A percentile compares a stretch with the other conserved stretches of the same genome.
Conservation (phyloP, 108 stramenopile species). For the Skeletonema marinoi region DNA sequence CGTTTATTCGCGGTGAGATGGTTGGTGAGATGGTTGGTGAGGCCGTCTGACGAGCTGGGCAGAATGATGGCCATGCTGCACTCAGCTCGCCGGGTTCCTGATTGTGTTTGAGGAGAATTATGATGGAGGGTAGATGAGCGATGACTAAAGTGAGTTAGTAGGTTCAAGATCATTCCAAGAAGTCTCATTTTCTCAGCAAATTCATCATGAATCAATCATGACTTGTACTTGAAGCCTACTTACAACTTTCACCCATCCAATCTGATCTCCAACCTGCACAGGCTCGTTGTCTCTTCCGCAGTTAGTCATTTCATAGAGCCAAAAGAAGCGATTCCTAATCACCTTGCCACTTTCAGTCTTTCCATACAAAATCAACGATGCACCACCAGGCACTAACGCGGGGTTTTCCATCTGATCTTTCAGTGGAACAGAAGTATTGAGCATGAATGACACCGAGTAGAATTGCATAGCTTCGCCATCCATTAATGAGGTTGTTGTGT, state of each 20-base stretch:
- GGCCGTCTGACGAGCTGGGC: not conserved
- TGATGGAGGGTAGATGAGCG: not conserved
- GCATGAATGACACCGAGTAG: conserved; percentile 17
- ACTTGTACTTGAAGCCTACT: not conserved
- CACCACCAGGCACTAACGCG: conserved; percentile 26
- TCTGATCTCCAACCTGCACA: conserved; percentile 27
- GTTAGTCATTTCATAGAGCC: conserved; percentile 19
- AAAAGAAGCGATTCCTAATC: conserved; percentile 47
- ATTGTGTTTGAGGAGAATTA: not conserved
- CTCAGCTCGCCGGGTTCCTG: conserved; percentile 14
- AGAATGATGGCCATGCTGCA: conserved; percentile 26
- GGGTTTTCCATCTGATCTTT: conserved; percentile 14
- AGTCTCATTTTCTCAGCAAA: no score
- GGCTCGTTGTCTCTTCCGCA: conserved; percentile 5
- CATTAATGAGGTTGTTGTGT: conserved; percentile 10
- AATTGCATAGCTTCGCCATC: conserved; percentile 18
- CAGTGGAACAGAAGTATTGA: not conserved
- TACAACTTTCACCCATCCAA: conserved; percentile 48
- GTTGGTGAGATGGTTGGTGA: conserved; percentile 12
- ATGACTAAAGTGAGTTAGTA: not conserved
- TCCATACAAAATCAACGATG: conserved; percentile 39
- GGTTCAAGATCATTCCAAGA: no score
- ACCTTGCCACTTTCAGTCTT: conserved; percentile 18
- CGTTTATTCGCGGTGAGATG: conserved; percentile 24
- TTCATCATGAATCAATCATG: not conserved